These are phyloP conservation scores for Mycena pura DNA, from an alignment of 768 basidiomycete genomes.

Conservation along the genomic window DNA sequence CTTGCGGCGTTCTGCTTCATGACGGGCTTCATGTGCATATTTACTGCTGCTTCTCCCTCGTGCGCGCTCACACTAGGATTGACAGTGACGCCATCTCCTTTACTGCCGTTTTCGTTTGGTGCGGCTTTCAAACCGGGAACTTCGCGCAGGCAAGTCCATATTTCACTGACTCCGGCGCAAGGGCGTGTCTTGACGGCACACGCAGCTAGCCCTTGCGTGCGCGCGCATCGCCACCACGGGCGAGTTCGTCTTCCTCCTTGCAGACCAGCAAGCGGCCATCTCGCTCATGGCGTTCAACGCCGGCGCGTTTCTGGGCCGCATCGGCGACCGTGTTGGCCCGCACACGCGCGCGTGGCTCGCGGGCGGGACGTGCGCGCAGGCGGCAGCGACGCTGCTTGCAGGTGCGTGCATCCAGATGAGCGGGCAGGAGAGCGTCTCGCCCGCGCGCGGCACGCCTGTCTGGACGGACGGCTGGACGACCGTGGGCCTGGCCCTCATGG, in stretches of 20 bases:
- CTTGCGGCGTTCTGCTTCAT: conserved; percentile 61
- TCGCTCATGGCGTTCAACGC: conserved; percentile 76
- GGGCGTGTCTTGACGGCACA: not conserved
- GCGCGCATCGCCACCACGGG: conserved; percentile 71
- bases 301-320: conserved; percentile 77
- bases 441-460: conserved; percentile 61
- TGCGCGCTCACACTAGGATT: not conserved
- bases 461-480: conserved; percentile 75
- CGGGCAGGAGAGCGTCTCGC: conserved; percentile 59
- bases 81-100: conserved; percentile 74
- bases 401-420: conserved; percentile 77
- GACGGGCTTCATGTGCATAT: conserved; percentile 61
- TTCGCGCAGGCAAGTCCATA: conserved; percentile 59
- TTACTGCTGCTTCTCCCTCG: not conserved
- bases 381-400: conserved; percentile 73
- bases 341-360: conserved; percentile 79
- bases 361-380: conserved; percentile 73
- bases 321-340: conserved; percentile 79
- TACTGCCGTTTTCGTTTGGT: conserved; percentile 84
- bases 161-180: not conserved
- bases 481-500: conserved; percentile 78
- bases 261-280: conserved; percentile 83
- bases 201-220: conserved; percentile 78
- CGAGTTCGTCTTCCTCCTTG: conserved; percentile 68
- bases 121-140: conserved; percentile 86